Conservation (phyloP, 2,329 filamentous ascomycete species). For the Hypoxylon sp. region DNA sequence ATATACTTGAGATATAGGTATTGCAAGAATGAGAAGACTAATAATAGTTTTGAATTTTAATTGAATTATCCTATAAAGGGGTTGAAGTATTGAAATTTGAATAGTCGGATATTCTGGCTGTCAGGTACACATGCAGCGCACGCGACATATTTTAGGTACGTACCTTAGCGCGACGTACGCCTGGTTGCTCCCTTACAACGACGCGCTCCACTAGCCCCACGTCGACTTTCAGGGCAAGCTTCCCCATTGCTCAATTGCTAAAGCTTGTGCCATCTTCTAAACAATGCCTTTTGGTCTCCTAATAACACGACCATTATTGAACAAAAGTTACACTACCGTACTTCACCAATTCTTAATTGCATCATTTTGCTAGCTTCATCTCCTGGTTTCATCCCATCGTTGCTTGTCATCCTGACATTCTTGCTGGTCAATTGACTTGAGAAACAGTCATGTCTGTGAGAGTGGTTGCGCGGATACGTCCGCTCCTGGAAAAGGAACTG, state of each 20-base stretch:
- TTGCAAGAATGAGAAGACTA: not conserved
- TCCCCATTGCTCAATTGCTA: conserved; percentile 39
- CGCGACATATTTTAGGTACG: not conserved
- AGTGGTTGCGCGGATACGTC: conserved; percentile 92
- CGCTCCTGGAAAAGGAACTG: conserved; percentile 86
- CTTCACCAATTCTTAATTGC: conserved; percentile 24
- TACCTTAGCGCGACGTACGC: conserved; percentile 13
- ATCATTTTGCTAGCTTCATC: conserved; percentile 22
- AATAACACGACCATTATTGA: conserved; percentile 37
- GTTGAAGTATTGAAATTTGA: not conserved
- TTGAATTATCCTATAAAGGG: not conserved
- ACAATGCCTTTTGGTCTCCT: conserved; percentile 29
- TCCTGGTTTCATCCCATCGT: not conserved
- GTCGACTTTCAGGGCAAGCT: conserved; percentile 20
- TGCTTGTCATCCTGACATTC: conserved; percentile 3
- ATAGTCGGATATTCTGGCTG: not conserved
- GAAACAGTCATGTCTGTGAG: conserved; percentile 74
- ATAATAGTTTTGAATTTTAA: not conserved
- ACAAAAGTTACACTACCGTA: conserved; percentile 7
- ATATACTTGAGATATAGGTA: not conserved
- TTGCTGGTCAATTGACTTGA: conserved; percentile 26
- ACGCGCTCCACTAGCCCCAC: conserved; percentile 26
- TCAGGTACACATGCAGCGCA: not conserved
- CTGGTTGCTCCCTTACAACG: conserved; percentile 45
- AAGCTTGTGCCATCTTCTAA: conserved; percentile 40